phyloP scores from a whole-genome alignment of 2,329 filamentous ascomycete species.

The Elsinoe australis region DNA sequence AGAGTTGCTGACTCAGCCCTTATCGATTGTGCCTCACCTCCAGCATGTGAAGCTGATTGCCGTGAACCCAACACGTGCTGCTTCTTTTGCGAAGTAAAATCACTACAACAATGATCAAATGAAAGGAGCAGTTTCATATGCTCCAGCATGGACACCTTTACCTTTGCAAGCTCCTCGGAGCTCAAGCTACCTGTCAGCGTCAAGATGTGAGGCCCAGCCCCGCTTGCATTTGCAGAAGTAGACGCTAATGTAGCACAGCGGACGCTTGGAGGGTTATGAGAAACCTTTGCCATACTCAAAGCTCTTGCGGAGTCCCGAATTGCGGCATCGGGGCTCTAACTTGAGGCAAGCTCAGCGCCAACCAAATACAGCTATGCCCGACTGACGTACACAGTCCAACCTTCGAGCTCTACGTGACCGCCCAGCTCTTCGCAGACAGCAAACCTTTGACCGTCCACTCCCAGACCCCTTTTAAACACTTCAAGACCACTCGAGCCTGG shows the following conservation, averaged over 20 bases:
- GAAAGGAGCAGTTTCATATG: background rate
- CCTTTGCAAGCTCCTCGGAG: slow-evolving; percentile 83
- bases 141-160: slow-evolving; percentile 77
- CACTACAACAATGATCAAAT: slow-evolving; percentile 14
- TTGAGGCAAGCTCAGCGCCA: slow-evolving; percentile 50
- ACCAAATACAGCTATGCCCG: background rate
- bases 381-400: slow-evolving; percentile 47
- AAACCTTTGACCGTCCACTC: slow-evolving; percentile 88
- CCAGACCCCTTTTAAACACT: slow-evolving; percentile 87
- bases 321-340: slow-evolving; percentile 83
- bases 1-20: no score
- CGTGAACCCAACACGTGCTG: no score
- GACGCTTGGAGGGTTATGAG: slow-evolving; percentile 70
- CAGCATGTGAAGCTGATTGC: no score
- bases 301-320: slow-evolving; percentile 66
- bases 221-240: slow-evolving; percentile 2
- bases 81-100: no score
- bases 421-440: slow-evolving; percentile 90
- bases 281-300: slow-evolving; percentile 67
- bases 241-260: slow-evolving; percentile 41
- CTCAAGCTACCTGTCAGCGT: slow-evolving; percentile 63
- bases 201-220: slow-evolving; percentile 51
- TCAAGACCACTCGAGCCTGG: slow-evolving; percentile 69
- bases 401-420: slow-evolving; percentile 88
- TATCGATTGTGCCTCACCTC: no score